A percentile compares a stretch with the other conserved stretches of the same genome.
Conservation (phyloP, 371 early-diverging fungal genomes). For the Mucor indicus region DNA sequence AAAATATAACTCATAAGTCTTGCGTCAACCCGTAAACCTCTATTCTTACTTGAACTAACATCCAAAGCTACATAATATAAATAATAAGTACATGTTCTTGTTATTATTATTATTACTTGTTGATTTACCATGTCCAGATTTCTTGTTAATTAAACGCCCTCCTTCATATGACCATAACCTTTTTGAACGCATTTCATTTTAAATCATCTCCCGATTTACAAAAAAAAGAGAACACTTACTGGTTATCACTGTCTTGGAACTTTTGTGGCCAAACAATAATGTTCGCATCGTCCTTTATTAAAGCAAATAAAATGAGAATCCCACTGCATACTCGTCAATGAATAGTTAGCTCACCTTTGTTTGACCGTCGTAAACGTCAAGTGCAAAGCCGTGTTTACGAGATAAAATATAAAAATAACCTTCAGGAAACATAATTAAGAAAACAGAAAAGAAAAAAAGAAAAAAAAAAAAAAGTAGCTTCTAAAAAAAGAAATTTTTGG, state of each 20-base stretch:
- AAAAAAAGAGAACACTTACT: slow-evolving; percentile 35
- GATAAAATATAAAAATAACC: slow-evolving; percentile 47
- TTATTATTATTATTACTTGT: no score
- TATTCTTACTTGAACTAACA: slow-evolving; percentile 34
- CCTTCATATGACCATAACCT: slow-evolving; percentile 44
- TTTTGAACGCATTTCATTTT: background rate
- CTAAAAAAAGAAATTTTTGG: background rate
- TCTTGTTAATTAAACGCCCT: slow-evolving; percentile 44
- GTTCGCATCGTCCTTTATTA: slow-evolving; percentile 40
- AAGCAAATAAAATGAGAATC: no score
- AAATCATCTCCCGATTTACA: background rate
- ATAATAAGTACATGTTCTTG: slow-evolving; percentile 3
- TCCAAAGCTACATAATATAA: slow-evolving; percentile 28
- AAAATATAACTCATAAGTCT: no score
- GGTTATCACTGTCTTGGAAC: slow-evolving; percentile 48
- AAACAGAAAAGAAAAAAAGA: background rate
- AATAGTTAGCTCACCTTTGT: slow-evolving; percentile 29
- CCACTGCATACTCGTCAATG: background rate
- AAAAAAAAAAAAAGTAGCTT: background rate
- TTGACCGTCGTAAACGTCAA: slow-evolving; percentile 48
- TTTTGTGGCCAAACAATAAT: slow-evolving; percentile 55
- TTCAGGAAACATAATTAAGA: slow-evolving; percentile 31
- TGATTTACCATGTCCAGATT: slow-evolving; percentile 50
- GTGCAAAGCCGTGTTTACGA: slow-evolving; percentile 43
- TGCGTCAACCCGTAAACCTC: no score